Base-by-base conservation (phyloP, 441 rosid genomes). In the Gossypium aridum region DNA sequence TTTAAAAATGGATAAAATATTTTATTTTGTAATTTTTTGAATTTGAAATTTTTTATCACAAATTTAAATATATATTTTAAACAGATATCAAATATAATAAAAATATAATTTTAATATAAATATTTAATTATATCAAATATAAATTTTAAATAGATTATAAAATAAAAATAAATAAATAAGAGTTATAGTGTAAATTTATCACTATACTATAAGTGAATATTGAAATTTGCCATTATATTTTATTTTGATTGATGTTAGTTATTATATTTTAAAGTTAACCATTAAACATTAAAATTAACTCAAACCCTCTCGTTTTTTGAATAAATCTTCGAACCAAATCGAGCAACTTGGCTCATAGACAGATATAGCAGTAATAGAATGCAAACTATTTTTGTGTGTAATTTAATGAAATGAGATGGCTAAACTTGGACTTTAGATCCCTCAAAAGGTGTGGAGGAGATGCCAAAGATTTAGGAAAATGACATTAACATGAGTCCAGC, bases 221-320 rank as follows among this genome's bases (percentile, higher is more conserved):
- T 31, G 2, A 31, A 31, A 31, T 31, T 5, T 5, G 0, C 5
- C 1, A 31, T 5, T 5, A 0, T 31, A 5, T 31, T 31, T 31
- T 31, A 31, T 31, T 31, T 31, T 4, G 0, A 31, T 31, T 31
- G 37, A 31, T 5, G 1, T 31, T 4, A 31, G 0, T 0, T 5
- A 31, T 31, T 5, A 5, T 31, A 31, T 4, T 31, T 5, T 5
- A 0, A 31, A 31, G 1, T 31, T 31, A 31, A 0, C 0, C 0
- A 1, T 0, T 31, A 0, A 0, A 2, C 0, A 4, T 31, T 31
- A 4, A 31, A 31, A 31, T 31, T 31, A 31, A 0, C 0, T 31
- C 1, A 31, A 31, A 31, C 0, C 0, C 0, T 31, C 7, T 31
- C 1, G 5, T 0, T 5, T 31, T 5, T 4, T 0, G 0, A 31